Evolutionary conservation across 805 yeast species (phyloP).

Genomic region (Deakozyma indianensis): DNA sequence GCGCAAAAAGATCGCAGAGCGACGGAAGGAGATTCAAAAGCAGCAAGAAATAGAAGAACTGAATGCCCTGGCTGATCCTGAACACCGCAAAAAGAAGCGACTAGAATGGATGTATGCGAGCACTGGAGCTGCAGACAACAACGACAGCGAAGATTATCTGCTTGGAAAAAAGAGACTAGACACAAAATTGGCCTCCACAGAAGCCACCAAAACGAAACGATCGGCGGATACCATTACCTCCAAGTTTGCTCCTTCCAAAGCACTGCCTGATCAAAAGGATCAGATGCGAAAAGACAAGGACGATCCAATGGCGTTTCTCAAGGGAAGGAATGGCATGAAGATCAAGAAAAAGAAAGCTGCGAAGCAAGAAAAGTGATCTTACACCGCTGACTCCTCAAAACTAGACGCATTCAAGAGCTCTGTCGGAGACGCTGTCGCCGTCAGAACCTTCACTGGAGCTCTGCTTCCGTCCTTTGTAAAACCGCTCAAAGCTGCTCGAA

Average conservation of each 20-base stretch:
- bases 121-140: slow-evolving; percentile 14
- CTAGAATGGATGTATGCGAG: slow-evolving; percentile 76
- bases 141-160: slow-evolving; percentile 37
- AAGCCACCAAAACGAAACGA: neutral
- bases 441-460: neutral
- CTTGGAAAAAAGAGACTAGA: slow-evolving; percentile 38
- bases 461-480: neutral
- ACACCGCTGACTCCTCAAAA: too few species aligned
- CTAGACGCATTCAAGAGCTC: neutral
- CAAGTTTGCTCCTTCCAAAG: neutral
- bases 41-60: slow-evolving; percentile 48
- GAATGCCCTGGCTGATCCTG: slow-evolving; percentile 28
- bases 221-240: neutral
- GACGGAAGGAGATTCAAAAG: slow-evolving; percentile 45
- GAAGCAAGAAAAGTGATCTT: neutral
- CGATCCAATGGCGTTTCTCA: neutral
- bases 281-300: slow-evolving; percentile 2
- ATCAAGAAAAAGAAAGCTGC: neutral
- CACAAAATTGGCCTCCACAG: slow-evolving; percentile 7
- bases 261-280: neutral
- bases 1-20: slow-evolving; percentile 45
- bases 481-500: neutral
- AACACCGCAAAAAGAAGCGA: slow-evolving; percentile 29
- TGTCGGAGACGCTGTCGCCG: neutral
- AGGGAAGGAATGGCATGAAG: neutral